Conservation (phyloP, 202 grass and related monocot species). For the Panicum hallii region DNA sequence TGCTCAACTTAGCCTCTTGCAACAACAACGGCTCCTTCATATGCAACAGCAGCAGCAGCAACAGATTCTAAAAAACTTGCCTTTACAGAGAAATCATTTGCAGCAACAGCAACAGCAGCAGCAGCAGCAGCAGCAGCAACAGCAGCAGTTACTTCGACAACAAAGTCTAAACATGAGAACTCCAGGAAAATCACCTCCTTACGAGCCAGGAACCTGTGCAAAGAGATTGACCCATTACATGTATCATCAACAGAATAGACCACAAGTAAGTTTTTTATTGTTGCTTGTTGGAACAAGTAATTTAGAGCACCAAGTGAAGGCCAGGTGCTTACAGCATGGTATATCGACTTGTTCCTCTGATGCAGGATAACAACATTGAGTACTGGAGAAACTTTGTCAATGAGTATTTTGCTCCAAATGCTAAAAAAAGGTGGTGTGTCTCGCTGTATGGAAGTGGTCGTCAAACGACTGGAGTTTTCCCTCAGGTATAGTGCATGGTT, state of each 20-base stretch:
- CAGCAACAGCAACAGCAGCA: slow-evolving; percentile 57
- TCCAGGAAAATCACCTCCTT: slow-evolving; percentile 57
- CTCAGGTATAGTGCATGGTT: slow-evolving; percentile 79
- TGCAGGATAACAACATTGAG: slow-evolving; percentile 99
- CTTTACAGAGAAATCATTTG: slow-evolving; percentile 68
- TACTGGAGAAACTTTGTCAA: slow-evolving; percentile 99
- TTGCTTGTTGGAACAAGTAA: slow-evolving; percentile 15
- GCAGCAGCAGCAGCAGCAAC: slow-evolving; percentile 57
- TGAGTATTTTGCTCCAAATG: slow-evolving; percentile 88
- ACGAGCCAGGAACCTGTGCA: slow-evolving; percentile 96
- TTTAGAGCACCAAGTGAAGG: slow-evolving; percentile 23
- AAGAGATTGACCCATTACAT: slow-evolving; percentile 96
- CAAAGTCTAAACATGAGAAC: slow-evolving; percentile 74
- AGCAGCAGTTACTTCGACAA: slow-evolving; percentile 67
- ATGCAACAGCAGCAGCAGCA: slow-evolving; percentile 86
- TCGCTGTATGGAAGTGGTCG: slow-evolving; percentile 95
- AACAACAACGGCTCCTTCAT: slow-evolving; percentile 82
- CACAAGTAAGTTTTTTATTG: slow-evolving; percentile 54
- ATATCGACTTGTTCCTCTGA: slow-evolving; percentile 10
- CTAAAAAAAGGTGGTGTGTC: slow-evolving; percentile 99
- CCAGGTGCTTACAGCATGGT: slow-evolving; percentile 9
- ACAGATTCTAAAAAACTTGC: slow-evolving; percentile 77
- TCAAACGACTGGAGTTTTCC: slow-evolving; percentile 97
- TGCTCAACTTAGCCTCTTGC: slow-evolving; percentile 83
- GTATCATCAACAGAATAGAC: slow-evolving; percentile 93